Conservation (phyloP, 1,139 yeast genomes). For the Candida sp. region DNA sequence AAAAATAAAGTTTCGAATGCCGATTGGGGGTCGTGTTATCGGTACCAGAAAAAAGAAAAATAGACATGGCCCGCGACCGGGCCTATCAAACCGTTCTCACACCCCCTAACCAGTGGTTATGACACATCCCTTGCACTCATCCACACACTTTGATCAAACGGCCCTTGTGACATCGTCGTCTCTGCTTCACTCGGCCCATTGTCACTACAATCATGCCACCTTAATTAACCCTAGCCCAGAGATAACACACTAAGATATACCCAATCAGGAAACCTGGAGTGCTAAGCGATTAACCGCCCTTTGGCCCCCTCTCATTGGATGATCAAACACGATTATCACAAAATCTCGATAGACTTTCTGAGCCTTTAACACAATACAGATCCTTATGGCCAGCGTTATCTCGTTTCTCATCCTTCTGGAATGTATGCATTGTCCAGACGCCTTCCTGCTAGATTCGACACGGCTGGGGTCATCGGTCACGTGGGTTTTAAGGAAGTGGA, state of each 20-base stretch:
- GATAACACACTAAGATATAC: neutral
- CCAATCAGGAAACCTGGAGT: neutral
- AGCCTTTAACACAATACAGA: too few relatives aligned
- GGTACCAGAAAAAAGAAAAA: neutral
- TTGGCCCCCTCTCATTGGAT: neutral
- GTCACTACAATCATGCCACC: neutral
- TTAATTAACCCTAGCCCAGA: neutral
- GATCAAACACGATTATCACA: neutral
- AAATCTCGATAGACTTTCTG: too few relatives aligned
- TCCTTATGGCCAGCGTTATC: too few relatives aligned
- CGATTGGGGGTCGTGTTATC: constrained; percentile 6
- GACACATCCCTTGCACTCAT: neutral
- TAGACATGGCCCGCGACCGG: constrained; percentile 2
- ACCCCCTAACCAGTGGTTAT: neutral
- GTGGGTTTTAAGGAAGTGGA: too few relatives aligned
- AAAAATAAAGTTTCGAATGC: neutral
- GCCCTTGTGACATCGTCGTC: too few relatives aligned
- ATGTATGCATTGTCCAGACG: too few relatives aligned
- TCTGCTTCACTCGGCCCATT: too few relatives aligned
- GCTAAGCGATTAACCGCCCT: neutral
- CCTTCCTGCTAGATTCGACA: too few relatives aligned
- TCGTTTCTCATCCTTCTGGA: too few relatives aligned
- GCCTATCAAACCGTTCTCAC: constrained; percentile 1
- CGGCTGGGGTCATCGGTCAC: too few relatives aligned
- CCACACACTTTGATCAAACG: neutral